Conservation (phyloP, 2,329 filamentous ascomycete genomes). For the Plenodomus tracheiphilus region DNA sequence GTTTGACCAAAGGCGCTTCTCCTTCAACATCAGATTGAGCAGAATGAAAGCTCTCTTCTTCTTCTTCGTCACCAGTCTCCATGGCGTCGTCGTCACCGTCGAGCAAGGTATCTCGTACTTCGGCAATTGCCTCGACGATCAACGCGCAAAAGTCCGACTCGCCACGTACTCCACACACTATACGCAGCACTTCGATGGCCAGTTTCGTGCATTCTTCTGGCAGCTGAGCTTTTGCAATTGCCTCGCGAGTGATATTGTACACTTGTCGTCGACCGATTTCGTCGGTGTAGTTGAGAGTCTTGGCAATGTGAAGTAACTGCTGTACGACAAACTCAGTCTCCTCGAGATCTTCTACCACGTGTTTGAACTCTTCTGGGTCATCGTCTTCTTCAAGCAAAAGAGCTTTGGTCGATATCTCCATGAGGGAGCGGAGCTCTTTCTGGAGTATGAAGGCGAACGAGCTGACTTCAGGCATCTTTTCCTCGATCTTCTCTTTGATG, state of each 20-base stretch:
- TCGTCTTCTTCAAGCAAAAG: conserved; percentile 59
- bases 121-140: conserved; percentile 89
- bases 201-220: conserved; percentile 93
- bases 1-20: conserved; percentile 53
- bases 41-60: conserved; percentile 97
- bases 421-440: conserved; percentile 71
- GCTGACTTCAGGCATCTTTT: conserved; percentile 94
- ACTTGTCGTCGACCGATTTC: conserved; percentile 94
- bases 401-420: conserved; percentile 62
- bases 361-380: conserved; percentile 61
- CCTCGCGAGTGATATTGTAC: conserved; percentile 86
- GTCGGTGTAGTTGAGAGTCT: conserved; percentile 95
- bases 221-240: conserved; percentile 80
- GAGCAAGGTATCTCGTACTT: conserved; percentile 92
- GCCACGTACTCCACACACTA: conserved; percentile 78
- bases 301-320: conserved; percentile 88
- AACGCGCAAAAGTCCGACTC: conserved; percentile 83
- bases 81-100: conserved; percentile 60
- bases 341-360: conserved; percentile 77
- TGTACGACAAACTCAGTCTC: conserved; percentile 96
- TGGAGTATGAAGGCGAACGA: conserved; percentile 86
- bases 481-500: conserved; percentile 76
- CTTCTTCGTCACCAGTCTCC: conserved; percentile 58
- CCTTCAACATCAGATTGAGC: conserved; percentile 82
- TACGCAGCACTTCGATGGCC: conserved; percentile 76